Conservation (phyloP, 164 flowering plant species). For the Nelumbo lutea region DNA sequence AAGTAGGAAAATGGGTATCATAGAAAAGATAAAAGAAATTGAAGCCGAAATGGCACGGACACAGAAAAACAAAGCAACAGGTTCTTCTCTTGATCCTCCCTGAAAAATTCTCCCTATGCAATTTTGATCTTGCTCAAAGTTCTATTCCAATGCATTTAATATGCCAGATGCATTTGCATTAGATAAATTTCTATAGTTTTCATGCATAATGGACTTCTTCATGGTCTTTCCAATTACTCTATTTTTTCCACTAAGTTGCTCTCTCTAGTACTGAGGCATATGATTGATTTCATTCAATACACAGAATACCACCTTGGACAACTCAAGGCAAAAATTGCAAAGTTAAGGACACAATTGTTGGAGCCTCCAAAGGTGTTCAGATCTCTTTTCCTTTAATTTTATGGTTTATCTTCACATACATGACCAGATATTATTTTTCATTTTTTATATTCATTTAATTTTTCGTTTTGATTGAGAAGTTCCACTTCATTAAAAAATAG, state of each 20-base stretch:
- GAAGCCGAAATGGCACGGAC: constrained; percentile 99
- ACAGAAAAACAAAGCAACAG: constrained; percentile 99
- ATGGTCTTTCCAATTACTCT: no score
- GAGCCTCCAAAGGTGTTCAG: constrained; percentile 93
- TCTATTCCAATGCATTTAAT: constrained; percentile 9
- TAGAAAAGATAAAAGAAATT: constrained; percentile 94
- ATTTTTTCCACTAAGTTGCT: background rate
- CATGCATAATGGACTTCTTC: background rate
- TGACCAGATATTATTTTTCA: background rate
- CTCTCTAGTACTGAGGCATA: background rate
- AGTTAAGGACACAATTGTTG: constrained; percentile 86
- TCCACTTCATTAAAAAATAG: no score
- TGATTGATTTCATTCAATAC: constrained; percentile 6
- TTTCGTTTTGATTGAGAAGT: no score
- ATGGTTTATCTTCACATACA: background rate
- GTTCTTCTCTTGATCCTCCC: constrained; percentile 23
- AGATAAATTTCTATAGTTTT: background rate
- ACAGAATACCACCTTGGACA: constrained; percentile 99
- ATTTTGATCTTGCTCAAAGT: background rate
- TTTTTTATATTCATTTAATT: background rate
- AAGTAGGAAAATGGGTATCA: constrained; percentile 68
- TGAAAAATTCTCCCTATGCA: background rate
- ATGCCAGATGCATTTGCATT: background rate
- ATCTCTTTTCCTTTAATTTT: background rate
- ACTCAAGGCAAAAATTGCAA: constrained; percentile 98